Evolutionary conservation across 1,284 basidiomycete genomes (phyloP), one percentile per base, ranked within the genome.

Genomic region (Naganishia sp.): DNA sequence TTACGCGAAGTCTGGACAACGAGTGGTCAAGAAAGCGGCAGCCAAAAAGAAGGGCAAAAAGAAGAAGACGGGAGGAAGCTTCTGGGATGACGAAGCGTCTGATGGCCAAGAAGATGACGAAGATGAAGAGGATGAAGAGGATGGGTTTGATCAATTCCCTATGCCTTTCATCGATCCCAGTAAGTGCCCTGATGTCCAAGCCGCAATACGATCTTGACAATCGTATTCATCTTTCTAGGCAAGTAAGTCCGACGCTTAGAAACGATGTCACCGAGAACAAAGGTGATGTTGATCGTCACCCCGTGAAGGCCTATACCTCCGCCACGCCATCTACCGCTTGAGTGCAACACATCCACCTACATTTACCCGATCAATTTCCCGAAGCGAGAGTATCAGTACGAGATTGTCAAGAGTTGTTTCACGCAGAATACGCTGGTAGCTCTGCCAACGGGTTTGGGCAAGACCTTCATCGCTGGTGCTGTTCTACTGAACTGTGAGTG

Each of bases 401-500:
- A 98, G 71, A 98, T 99, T 68, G 89, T 94, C 61, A 87, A 85
- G 72, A 85, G 87, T 42, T 90, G 89, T 72, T 84, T 99, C 35
- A 94, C 90, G 72, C 90, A 97, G 57, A 99, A 99, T 74, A 92
- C 92, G 2, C 85, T 99, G 4, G 94, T 98, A 25, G 90, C 94
- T 0, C 82, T 99, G 13, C 96, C 96, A 0, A 99, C 96, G 0
- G 96, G 96, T 67, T 82, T 99, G 6, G 96, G 96, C 23, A 99
- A 99, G 82, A 99, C 96, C 0, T 99, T 99, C 74, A 90, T 99
- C 68, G 96, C 96, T 1, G 94, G 95, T 1, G 92, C 94, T 0
- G 87, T 99, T 23, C 98, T 99, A 91, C 81, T 94, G 11, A 94
- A 94, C 71, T 94, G 92, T 93, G 74, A 72, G 87, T 77, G 46